Conservation (phyloP, 208 protist species). For the Crithidia expoeki region DNA sequence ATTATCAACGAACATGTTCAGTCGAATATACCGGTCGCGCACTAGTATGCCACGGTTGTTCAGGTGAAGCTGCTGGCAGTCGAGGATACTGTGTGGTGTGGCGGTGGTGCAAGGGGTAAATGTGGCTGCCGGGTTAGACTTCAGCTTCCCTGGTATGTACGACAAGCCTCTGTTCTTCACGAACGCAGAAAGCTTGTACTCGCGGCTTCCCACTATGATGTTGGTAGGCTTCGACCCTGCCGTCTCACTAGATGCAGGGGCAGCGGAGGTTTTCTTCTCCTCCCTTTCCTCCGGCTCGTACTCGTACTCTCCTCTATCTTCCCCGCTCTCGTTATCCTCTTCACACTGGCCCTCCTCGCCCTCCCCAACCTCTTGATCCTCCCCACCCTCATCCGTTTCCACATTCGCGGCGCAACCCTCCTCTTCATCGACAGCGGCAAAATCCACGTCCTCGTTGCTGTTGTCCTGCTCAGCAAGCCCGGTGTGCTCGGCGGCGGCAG, state of each 20-base stretch:
- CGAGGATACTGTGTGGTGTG: conserved; percentile 62
- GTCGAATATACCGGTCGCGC: conserved; percentile 66
- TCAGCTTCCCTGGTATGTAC: conserved; percentile 41
- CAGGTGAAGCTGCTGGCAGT: conserved; percentile 67
- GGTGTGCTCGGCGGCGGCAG: neutral
- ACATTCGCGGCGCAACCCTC: no score
- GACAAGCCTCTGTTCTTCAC: conserved; percentile 67
- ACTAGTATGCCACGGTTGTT: conserved; percentile 67
- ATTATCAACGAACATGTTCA: conserved; percentile 81
- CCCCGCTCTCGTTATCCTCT: conserved; percentile 20
- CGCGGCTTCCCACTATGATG: conserved; percentile 44
- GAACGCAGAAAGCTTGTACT: conserved; percentile 55
- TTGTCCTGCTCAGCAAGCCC: neutral
- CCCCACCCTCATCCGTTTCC: conserved; percentile 28
- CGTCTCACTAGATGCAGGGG: conserved; percentile 3
- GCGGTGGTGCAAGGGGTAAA: conserved; percentile 45
- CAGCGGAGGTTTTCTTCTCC: neutral
- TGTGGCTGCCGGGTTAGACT: conserved; percentile 59
- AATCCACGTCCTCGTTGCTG: neutral
- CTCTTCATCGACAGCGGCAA: conserved; percentile 27
- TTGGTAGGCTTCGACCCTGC: neutral
- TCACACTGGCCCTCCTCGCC: conserved; percentile 34
- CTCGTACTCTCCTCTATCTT: conserved; percentile 32
- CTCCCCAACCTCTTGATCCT: conserved; percentile 33
- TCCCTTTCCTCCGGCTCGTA: conserved; percentile 34